A percentile compares a stretch with the other conserved stretches of the same genome.
Evolutionary conservation across 2,329 filamentous ascomycete genomes (phyloP).

Genomic region (Colletotrichum tabaci): DNA sequence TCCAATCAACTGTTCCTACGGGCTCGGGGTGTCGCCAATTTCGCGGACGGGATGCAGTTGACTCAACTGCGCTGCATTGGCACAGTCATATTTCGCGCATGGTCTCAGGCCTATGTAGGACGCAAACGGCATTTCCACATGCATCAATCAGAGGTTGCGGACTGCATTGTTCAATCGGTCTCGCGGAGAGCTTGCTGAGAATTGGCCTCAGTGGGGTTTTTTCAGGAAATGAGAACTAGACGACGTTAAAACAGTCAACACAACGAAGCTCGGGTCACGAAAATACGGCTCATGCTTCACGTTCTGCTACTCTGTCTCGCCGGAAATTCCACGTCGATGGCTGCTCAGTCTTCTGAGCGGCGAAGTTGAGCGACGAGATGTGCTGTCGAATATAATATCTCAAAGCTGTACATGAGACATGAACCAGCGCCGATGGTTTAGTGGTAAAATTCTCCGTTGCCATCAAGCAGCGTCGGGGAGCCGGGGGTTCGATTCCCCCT

Average conservation of each 20-base stretch:
- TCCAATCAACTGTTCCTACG: constrained; percentile 4
- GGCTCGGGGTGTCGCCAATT: not conserved
- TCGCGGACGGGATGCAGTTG: constrained; percentile 4
- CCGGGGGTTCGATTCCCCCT: constrained; percentile 43
- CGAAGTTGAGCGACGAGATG: too few relatives aligned
- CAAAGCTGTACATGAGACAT: fast-evolving
- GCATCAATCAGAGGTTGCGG: not conserved
- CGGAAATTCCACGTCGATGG: too few relatives aligned
- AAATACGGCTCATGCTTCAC: too few relatives aligned
- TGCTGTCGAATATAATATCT: fast-evolving
- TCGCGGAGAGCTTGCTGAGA: not conserved
- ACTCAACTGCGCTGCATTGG: constrained; percentile 25
- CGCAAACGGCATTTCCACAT: not conserved
- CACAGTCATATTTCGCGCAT: constrained; percentile 17
- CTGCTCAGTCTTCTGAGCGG: too few relatives aligned
- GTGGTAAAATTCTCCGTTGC: constrained; percentile 43
- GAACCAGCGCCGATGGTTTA: constrained; percentile 39
- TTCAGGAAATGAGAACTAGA: not conserved
- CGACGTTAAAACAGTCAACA: too few relatives aligned
- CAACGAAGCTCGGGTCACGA: not conserved
- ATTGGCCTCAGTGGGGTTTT: constrained; percentile 31
- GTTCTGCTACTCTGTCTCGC: too few relatives aligned
- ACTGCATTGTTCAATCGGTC: not conserved
- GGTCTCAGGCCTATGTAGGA: constrained; percentile 2
- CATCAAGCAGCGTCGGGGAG: constrained; percentile 40